These are phyloP conservation scores for Salvia sclarea DNA, from an alignment of 305 asterid genomes.

Conservation along the genomic window DNA sequence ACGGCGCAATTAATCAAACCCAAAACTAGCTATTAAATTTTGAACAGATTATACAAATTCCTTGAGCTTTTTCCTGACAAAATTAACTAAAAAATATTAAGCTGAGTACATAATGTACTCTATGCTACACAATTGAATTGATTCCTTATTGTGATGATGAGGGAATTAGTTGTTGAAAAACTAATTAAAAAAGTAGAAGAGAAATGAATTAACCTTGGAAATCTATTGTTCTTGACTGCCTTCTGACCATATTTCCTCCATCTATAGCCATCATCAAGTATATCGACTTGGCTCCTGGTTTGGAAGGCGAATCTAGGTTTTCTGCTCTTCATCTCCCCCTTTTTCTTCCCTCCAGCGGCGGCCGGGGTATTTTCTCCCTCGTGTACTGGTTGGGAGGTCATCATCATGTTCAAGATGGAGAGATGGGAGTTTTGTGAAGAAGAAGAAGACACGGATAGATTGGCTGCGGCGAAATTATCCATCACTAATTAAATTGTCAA, in stretches of 20 bases:
- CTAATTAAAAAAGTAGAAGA: not conserved
- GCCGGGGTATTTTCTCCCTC: not conserved
- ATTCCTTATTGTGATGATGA: too few relatives aligned
- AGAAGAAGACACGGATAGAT: constrained; percentile 37
- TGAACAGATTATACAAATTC: not conserved
- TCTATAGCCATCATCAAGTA: constrained; percentile 85
- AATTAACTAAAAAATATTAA: too few relatives aligned
- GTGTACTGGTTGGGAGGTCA: constrained; percentile 30
- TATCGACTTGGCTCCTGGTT: constrained; percentile 83
- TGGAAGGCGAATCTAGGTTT: constrained; percentile 71
- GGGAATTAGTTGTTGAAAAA: not conserved
- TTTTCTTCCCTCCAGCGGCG: constrained; percentile 33
- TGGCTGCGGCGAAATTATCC: constrained; percentile 35
- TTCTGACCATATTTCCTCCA: constrained; percentile 94
- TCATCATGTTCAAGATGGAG: constrained; percentile 20
- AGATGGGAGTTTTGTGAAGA: too few relatives aligned
- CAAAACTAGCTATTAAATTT: too few relatives aligned
- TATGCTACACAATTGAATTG: too few relatives aligned
- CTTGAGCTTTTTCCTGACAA: too few relatives aligned
- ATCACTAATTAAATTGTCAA: constrained; percentile 25
- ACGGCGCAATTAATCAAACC: not conserved
- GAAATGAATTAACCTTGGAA: constrained; percentile 91
- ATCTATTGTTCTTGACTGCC: constrained; percentile 76
- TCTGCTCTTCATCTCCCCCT: constrained; percentile 47
- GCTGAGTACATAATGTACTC: too few relatives aligned